Base-by-base conservation (phyloP, 2,329 filamentous ascomycete species). In the Cercospora sojina region DNA sequence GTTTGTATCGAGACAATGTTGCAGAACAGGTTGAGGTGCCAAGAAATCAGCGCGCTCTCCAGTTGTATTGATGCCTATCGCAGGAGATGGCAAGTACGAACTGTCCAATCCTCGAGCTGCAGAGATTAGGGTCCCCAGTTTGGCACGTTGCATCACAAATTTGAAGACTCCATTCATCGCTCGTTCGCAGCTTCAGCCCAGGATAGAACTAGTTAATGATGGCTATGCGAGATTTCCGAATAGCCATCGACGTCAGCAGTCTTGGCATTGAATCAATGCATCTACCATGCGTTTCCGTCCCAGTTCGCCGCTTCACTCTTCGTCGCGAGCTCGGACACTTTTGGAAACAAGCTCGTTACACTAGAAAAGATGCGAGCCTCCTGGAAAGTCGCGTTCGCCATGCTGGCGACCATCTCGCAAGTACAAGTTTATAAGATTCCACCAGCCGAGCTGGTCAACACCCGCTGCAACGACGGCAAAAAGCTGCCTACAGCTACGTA, bases 401-500 rank as follows among this genome's bases (percentile, higher is more conserved):
- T 51, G 10, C 16, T 27, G 47, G 47, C 20, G 25, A 27, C 51
- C 1, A 55, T 55, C 7, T 23, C 57, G 5, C 20, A 59, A 38
- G 60, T 31, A 18, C 47, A 55, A 25, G 12, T 29, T 18, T 63
- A 63, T 43, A 29, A 55, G 29, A 35, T 58, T 29, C 25, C 43
- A 12, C 62, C 53, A 6, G 23, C 31, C 13, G 23, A 23, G 9
- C 51, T 64, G 5, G 23, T 29, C n/a, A 58, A 58, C 18, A 41
- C 58, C 6, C 53, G 62, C 51, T 64, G 62, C 38, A 49, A 49
- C 35, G 29, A 27, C n/a, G 38, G n/a, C 3, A 9, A 18, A 16
- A 49, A 64, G 38, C 55, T 64, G 25, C 31, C 32, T 18, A 64
- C 55, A 12, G 53, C 53, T 13, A 64, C 62, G 12, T 64, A 64